A percentile compares a stretch with the other conserved stretches of the same genome.
Evolutionary conservation across 2,329 filamentous ascomycete species (phyloP).

Genomic region (Diplodia seriata): DNA sequence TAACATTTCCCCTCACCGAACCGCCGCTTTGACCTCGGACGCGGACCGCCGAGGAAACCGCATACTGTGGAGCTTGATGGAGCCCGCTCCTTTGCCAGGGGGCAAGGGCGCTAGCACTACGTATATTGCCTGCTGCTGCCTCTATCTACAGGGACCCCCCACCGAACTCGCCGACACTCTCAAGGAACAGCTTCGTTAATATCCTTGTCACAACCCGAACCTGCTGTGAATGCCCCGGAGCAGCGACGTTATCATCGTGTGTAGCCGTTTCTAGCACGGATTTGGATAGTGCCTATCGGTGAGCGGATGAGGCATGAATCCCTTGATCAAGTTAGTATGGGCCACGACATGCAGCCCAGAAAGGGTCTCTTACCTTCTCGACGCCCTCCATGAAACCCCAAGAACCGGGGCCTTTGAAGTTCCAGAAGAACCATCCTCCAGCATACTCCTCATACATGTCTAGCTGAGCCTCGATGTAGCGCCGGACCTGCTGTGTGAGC

Average conservation of each 20-base stretch:
- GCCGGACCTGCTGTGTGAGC: constrained; percentile 47
- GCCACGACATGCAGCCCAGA: not conserved
- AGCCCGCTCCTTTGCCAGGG: not conserved
- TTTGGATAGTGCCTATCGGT: constrained; percentile 16
- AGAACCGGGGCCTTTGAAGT: constrained; percentile 50
- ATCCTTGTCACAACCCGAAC: not conserved
- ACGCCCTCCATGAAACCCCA: constrained; percentile 53
- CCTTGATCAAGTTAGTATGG: constrained; percentile 3
- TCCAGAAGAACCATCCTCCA: constrained; percentile 55
- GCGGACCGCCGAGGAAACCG: constrained; percentile 20
- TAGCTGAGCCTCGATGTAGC: constrained; percentile 54
- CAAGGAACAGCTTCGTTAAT: not conserved
- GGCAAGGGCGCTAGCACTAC: not conserved
- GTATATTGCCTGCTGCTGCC: not conserved
- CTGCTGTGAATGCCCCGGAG: not conserved
- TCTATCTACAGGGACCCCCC: not conserved
- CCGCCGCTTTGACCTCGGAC: constrained; percentile 17
- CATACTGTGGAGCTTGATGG: constrained; percentile 15
- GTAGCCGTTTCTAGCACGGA: constrained; percentile 8
- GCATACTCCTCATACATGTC: constrained; percentile 52
- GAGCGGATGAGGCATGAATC: constrained; percentile 27
- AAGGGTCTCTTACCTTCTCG: constrained; percentile 41
- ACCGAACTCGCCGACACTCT: not conserved
- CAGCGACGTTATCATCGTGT: not conserved
- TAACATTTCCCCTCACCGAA: constrained; percentile 15